Base-by-base conservation (phyloP, 495 filamentous ascomycete genomes). In the Diplogelasinospora grovesii region DNA sequence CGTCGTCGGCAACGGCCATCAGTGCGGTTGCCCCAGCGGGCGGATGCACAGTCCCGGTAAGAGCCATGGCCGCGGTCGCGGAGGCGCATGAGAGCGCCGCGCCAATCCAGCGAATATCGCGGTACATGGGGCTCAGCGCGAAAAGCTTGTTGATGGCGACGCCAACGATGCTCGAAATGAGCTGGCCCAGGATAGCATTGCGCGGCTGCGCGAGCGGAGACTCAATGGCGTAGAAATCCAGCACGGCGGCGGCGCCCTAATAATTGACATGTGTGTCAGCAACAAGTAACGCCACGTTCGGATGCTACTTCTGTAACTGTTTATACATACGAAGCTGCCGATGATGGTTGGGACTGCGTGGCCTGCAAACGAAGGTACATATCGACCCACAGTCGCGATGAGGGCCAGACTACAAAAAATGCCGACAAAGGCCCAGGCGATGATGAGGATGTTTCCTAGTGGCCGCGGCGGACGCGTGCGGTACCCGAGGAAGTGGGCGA, bases 11-110 rank as follows among this genome's bases (percentile, higher is more conserved):
- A 2, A 83, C 85, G 0, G 85, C 85, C 14, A 95, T 64, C 1
- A 96, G 61, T 0, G 89, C 86, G 0, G 86, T 93, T 3, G 89
- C 89, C 6, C 89, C 89, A 0, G 86, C 89, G 0, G 89, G 89
- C 5, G 89, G 89, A 53, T 96, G 84, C 2, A 89, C 70, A 0
- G 88, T 92, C 5, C 79, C 79, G 0, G 86, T 92, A 8, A 88
- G 45, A 1, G 73, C 68, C 89, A 95, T 96, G 36, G 79, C 33
- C 0, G 76, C 69, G 2, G 79, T 86, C 0, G 87, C 74, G 18
- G 75, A 53, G 1, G 78, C 85, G 40, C 83, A 87, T 13, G 82
- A 63, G 0, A 95, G 61, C 2, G 86, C 75, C 14, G 75, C 85
- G 0, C 74, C 82, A 0, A 94, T 54, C 72, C 81, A 86, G 8